Base-by-base conservation (phyloP, 1,284 basidiomycete genomes). In the Leccinum subrobustum region DNA sequence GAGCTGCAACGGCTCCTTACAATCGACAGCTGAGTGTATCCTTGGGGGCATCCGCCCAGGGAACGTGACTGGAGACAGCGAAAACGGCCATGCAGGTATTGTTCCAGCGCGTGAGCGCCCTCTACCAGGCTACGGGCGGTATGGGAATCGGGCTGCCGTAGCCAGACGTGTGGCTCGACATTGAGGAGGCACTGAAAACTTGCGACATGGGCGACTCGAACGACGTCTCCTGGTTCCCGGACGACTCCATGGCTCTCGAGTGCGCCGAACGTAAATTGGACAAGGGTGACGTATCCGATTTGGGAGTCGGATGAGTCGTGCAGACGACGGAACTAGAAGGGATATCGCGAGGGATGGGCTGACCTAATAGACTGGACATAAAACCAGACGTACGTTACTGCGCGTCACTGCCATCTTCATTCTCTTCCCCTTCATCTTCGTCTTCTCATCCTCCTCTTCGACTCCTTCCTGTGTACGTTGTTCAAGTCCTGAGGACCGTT, bases 301-400 rank as follows among this genome's bases (percentile, higher is more conserved):
- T 73, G 53, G 74, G 72, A n/a, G 79, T 70, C 14, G 74, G 74
- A 60, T 67, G 73, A 7, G 72, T 69, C 61, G 29, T 71, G 69
- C 20, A 84, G 84, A 8, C 80, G 79, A 27, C 86, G 82, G 75
- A 84, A 83, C 60, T 83, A 79, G 80, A 91, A 89, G 4, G 88
- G 89, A 70, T 88, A 89, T 1, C 87, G 81, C 5, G 87, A 85
- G 18, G 75, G 56, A 92, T 78, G 1, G 89, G 90, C n/a, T 87
- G 86, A 2, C 90, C 91, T 16, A 37, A 37, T 6, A 92, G 81
- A 66, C 86, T 88, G 5, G 89, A 91, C 83, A 92, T 85, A 4
- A 89, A 92, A 18, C 83, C 88, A 3, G 88, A 90, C 1, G 83
- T 86, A 31, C 85, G 81, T 42, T 84, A 85, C 4, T 78, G 78